Percentiles rank a stretch among this genome's conserved stretches.
Conservation (phyloP, 2,329 filamentous ascomycete species). For the Monosporascus cannonballus region DNA sequence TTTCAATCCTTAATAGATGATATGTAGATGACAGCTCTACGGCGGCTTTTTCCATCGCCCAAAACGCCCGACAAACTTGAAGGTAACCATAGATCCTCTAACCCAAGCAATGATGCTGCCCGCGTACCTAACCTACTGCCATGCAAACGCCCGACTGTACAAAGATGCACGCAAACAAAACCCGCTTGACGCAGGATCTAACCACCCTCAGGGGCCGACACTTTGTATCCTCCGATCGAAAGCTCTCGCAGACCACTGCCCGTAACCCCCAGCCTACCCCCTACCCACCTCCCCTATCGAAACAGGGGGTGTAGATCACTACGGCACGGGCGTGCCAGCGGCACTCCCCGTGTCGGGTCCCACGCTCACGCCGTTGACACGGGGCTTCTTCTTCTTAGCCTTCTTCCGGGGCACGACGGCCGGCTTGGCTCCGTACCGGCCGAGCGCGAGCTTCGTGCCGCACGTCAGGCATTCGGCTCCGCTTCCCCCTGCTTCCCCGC, state of each 20-base stretch:
- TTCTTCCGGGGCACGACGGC: slow-evolving; percentile 70
- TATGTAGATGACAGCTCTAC: no score
- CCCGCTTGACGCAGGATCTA: no score
- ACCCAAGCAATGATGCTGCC: no score
- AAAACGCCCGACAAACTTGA: no score
- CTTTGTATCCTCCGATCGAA: no score
- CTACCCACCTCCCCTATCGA: not conserved
- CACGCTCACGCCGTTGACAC: slow-evolving; percentile 40
- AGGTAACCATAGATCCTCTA: no score
- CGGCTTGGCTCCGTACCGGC: slow-evolving; percentile 68
- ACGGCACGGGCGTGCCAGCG: slow-evolving; percentile 51
- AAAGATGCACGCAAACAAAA: no score
- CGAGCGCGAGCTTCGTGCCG: slow-evolving; percentile 71
- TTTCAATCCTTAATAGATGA: no score
- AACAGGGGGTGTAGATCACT: slow-evolving; percentile 13
- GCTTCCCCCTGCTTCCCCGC: not conserved
- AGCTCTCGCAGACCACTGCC: not conserved
- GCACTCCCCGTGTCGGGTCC: slow-evolving; percentile 54
- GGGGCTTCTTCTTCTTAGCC: slow-evolving; percentile 62
- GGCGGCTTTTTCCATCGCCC: no score
- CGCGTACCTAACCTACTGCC: no score
- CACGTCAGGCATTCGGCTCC: slow-evolving; percentile 73
- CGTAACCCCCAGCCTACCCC: not conserved
- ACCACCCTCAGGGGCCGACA: no score
- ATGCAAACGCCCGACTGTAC: no score